Evolutionary conservation across 176 grass and related monocot species (phyloP), one percentile per base, ranked within the genome.

Genomic region (Oryza nivara): DNA sequence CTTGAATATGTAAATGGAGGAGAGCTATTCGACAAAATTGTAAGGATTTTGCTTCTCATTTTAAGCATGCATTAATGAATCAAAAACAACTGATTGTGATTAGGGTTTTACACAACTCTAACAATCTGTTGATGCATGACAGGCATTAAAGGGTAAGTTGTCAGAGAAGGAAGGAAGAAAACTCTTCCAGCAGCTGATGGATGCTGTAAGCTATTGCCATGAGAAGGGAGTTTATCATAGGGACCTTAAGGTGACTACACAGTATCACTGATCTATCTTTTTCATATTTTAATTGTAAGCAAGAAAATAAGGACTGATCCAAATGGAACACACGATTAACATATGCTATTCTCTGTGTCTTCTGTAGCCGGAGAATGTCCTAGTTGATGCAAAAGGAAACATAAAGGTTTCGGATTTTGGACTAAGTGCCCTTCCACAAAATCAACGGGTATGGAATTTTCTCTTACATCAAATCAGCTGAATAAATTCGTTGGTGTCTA

Each of bases 361-460:
- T 51, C 49, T 92, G 78, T 76, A 99, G 96, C 96, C 93, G 22
- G 90, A 94, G 86, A 99, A 99, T 83, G 83, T 99, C 73, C 96
- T 99, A 64, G 73, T 99, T 64, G 93, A 99, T 92, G 86, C 88
- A 74, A 94, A 99, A 81, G 93, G 96, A 74, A 96, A 94, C 81
- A 94, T 99, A 85, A 99, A 99, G 84, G 89, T 99, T 80, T 96
- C 91, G 11, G 93, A 99, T 87, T 99, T 99, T 38, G 96, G 96
- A 54, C 79, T 96, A 41, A 99, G 96, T 65, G 93, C 96, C 30
- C 84, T 94, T 63, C 88, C 96, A 84, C 83, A 96, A 56, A 87
- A 99, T 85, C 79, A 93, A 70, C 63, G 76, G 91, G 96, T 98
- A 92, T 65, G 67, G 7, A 47, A 16, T 82, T 84, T 43, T 76